Conservation (phyloP, 73 alveolate genomes). For the Paramecium caudatum region DNA sequence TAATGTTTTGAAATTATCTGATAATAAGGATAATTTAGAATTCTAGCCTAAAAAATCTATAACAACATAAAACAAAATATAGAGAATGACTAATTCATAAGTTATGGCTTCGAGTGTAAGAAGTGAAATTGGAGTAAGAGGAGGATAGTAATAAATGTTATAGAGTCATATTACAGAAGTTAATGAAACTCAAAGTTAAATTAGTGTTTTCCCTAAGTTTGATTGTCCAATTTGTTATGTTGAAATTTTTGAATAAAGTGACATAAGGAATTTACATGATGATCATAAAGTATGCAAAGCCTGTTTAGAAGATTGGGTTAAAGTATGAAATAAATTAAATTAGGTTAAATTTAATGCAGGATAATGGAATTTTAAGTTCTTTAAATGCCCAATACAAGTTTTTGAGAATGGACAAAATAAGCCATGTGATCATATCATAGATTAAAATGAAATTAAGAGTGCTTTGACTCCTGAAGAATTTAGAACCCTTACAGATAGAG, state of each 20-base stretch:
- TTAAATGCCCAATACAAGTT: conserved; percentile 51
- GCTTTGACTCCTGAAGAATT: conserved; percentile 11
- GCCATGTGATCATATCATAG: conserved; percentile 43
- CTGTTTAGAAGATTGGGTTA: conserved; percentile 62
- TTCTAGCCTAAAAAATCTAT: conserved; percentile 28
- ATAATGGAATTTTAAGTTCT: conserved; percentile 62
- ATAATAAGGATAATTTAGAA: neutral
- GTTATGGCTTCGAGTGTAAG: neutral
- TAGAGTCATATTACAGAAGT: conserved; percentile 55
- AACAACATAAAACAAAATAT: neutral
- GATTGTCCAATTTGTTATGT: conserved; percentile 40
- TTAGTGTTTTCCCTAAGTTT: neutral
- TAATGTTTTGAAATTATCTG: neutral
- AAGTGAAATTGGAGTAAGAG: neutral
- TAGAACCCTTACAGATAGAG: conserved; percentile 25
- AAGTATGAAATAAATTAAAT: neutral
- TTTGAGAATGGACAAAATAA: neutral
- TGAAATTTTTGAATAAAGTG: neutral
- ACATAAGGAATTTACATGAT: conserved; percentile 32
- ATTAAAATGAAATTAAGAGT: conserved; percentile 1
- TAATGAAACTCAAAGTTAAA: neutral
- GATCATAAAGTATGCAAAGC: conserved; percentile 52
- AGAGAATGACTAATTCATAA: conserved; percentile 8
- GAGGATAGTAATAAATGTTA: neutral
- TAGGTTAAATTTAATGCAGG: conserved; percentile 66